Percentiles rank a stretch among this genome's conserved stretches.
These are phyloP conservation scores for Symbiotaphrina buchneri DNA, from an alignment of 495 filamentous ascomycete genomes.

Conservation along the genomic window DNA sequence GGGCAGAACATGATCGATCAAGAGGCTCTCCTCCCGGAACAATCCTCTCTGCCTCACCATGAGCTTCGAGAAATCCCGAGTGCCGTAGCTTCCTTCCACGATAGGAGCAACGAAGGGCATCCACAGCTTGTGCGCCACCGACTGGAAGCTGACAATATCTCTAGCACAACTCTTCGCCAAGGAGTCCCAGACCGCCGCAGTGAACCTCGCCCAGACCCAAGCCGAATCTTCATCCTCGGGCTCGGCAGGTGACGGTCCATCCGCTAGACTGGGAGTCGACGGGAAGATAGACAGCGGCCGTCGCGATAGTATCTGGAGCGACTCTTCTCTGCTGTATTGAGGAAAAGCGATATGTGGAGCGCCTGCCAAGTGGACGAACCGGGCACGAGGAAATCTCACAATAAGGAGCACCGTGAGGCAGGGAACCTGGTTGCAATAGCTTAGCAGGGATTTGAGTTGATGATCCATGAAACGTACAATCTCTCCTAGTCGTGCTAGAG, in stretches of 20 bases:
- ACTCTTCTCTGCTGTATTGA: constrained; percentile 59
- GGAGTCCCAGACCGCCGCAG: constrained; percentile 49
- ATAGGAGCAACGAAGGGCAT: constrained; percentile 44
- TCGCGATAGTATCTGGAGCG: constrained; percentile 41
- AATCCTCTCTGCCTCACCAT: constrained; percentile 48
- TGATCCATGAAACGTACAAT: constrained; percentile 26
- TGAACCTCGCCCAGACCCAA: constrained; percentile 58
- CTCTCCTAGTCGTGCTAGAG: constrained; percentile 56
- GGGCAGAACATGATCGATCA: constrained; percentile 13
- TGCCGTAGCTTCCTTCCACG: constrained; percentile 33
- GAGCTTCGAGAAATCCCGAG: constrained; percentile 64
- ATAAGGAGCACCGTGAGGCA: constrained; percentile 59
- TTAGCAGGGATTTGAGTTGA: background rate
- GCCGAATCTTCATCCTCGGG: constrained; percentile 20
- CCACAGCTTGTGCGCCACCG: constrained; percentile 40
- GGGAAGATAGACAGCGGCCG: constrained; percentile 2
- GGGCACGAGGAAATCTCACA: constrained; percentile 45
- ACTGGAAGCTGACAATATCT: constrained; percentile 35
- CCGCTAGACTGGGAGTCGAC: constrained; percentile 4
- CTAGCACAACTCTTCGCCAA: constrained; percentile 40
- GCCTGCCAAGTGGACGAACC: constrained; percentile 46
- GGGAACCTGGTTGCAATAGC: constrained; percentile 36
- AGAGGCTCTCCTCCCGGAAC: constrained; percentile 52
- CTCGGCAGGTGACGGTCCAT: constrained; percentile 20
- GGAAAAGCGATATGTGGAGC: constrained; percentile 69